Evolutionary conservation across 73 alveolate species (phyloP).

Genomic region (Tetrahymena borealis): DNA sequence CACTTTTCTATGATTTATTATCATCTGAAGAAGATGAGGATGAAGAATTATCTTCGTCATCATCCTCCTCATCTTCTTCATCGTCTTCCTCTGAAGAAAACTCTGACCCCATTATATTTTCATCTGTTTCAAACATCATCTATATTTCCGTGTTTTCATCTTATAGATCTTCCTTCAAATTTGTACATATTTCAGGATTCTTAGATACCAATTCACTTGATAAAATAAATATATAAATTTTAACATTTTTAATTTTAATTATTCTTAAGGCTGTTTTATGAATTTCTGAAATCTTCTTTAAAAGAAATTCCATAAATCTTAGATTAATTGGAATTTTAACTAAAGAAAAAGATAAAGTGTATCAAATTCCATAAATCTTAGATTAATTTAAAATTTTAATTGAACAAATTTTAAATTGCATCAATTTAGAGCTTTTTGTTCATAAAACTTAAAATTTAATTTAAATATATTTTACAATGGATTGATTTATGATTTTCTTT

Average conservation of each 20-base stretch:
- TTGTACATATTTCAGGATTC: neutral
- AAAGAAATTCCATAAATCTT: no score
- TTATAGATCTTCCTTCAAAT: neutral
- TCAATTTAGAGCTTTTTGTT: no score
- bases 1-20: neutral
- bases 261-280: no score
- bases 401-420: no score
- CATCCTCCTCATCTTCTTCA: neutral
- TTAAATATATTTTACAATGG: neutral
- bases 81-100: neutral
- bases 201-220: neutral
- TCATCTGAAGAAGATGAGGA: neutral
- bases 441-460: no score
- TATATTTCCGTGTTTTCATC: neutral
- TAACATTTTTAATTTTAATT: no score
- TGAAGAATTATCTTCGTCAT: neutral
- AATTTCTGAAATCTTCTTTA: no score
- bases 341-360: no score
- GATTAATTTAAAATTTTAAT: no score
- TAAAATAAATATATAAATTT: neutral
- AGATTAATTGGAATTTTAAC: no score
- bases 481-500: neutral
- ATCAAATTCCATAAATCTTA: no score
- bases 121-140: neutral
- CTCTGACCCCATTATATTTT: neutral